Conservation (phyloP, 2,329 filamentous ascomycete genomes). For the Ascocoryne sarcoides region DNA sequence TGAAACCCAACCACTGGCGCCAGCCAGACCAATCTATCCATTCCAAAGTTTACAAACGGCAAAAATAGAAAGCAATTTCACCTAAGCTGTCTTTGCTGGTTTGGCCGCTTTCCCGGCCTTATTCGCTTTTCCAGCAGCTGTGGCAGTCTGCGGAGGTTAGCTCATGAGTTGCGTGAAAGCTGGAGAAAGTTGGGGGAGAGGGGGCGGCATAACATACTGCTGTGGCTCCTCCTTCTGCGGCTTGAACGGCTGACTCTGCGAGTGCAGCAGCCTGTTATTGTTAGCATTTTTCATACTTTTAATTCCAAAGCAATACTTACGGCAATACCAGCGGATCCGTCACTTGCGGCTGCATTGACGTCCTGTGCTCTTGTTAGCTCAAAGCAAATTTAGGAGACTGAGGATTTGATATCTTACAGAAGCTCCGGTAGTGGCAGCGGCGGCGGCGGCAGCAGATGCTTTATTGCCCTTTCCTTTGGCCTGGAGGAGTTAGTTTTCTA, state of each 20-base stretch:
- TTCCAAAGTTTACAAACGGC: background rate
- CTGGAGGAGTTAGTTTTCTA: background rate
- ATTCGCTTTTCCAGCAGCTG: no score
- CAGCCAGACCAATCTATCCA: background rate
- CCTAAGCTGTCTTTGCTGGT: background rate
- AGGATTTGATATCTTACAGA: no score
- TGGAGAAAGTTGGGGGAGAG: no score
- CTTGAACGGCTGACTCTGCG: background rate
- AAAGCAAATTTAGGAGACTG: no score
- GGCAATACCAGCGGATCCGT: constrained; percentile 5
- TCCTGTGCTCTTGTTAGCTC: no score
- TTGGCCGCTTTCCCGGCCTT: no score
- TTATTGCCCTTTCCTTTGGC: constrained; percentile 1
- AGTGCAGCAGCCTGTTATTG: constrained; percentile 2
- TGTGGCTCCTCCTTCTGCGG: background rate
- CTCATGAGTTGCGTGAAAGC: no score
- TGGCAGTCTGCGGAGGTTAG: no score
- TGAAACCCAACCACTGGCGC: background rate
- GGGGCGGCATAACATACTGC: no score
- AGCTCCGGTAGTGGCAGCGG: background rate
- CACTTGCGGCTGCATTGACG: background rate
- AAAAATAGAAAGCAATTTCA: background rate
- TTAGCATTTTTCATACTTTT: background rate
- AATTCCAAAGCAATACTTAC: constrained; percentile 1
- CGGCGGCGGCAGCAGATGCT: constrained; percentile 2